These are phyloP conservation scores for Thalassiosira mediterranea DNA, from an alignment of 352 stramenopile species.

Conservation along the genomic window DNA sequence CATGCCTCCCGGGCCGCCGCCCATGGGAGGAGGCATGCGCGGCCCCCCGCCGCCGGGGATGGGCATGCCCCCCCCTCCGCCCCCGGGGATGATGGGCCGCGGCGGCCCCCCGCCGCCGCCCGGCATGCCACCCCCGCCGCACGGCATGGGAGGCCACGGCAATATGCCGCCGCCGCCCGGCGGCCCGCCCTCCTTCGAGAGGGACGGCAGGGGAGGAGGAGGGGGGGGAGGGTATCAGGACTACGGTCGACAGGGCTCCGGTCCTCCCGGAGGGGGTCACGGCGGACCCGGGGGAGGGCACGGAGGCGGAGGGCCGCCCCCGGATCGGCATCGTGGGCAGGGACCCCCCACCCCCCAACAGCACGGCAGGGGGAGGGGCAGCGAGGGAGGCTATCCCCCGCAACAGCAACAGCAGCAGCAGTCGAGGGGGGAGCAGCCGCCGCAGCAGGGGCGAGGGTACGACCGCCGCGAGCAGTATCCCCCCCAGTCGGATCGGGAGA, in stretches of 20 bases:
- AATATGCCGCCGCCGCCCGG: slow-evolving; percentile 12
- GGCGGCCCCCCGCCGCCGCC: neutral
- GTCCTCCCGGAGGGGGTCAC: neutral
- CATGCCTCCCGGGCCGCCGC: neutral
- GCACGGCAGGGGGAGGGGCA: neutral
- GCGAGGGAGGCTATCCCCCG: slow-evolving; percentile 1
- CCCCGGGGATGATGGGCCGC: slow-evolving; percentile 9
- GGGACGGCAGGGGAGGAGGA: slow-evolving; percentile 1
- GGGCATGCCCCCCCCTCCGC: neutral
- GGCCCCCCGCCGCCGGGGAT: neutral
- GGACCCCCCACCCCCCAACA: slow-evolving; percentile 6
- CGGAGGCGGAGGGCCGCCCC: neutral
- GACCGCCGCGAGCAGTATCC: neutral
- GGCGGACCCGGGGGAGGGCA: neutral
- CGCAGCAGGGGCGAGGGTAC: neutral
- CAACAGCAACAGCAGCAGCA: too few relatives aligned
- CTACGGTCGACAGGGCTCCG: slow-evolving; percentile 4
- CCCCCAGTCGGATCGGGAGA: neutral
- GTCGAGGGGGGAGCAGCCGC: too few relatives aligned
- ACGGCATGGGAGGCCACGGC: neutral
- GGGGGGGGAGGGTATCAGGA: slow-evolving; percentile 17
- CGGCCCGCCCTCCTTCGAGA: slow-evolving; percentile 10
- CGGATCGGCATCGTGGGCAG: slow-evolving; percentile 9
- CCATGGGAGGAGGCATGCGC: slow-evolving; percentile 7
- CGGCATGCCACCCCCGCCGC: neutral